Conservation (phyloP, 139 green algal genomes). For the Pseudopediastrum boryanum region DNA sequence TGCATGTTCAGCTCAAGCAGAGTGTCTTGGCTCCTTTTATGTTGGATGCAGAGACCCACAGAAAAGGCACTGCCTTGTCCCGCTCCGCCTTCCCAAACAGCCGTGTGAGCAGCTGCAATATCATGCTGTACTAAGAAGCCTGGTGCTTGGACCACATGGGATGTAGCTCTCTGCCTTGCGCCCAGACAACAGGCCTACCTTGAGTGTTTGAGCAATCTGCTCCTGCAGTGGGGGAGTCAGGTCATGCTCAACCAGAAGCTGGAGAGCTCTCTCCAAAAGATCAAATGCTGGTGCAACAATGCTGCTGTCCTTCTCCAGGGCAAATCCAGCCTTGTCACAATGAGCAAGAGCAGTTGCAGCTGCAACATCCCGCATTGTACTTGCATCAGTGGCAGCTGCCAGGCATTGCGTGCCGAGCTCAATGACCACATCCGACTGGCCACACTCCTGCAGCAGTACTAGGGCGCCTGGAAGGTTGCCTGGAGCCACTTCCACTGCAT, state of each 20-base stretch:
- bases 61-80: too few relatives aligned
- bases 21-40: too few relatives aligned
- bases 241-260: conserved; percentile 28
- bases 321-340: conserved; percentile 45
- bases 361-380: conserved; percentile 39
- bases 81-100: too few relatives aligned
- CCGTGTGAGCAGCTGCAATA: too few relatives aligned
- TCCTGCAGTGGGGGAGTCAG: conserved; percentile 47
- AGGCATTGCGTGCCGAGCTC: conserved; percentile 30
- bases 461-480: conserved; percentile 51
- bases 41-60: too few relatives aligned
- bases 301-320: conserved; percentile 12
- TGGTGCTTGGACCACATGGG: too few relatives aligned
- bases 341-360: conserved; percentile 44
- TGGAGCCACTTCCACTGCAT: conserved; percentile 36
- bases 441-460: conserved; percentile 55
- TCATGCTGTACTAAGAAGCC: too few relatives aligned
- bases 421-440: conserved; percentile 32
- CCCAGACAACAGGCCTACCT: too few relatives aligned
- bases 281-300: conserved; percentile 37
- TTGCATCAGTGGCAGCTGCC: not conserved
- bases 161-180: too few relatives aligned
- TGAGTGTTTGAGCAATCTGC: conserved; percentile 45
- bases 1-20: too few relatives aligned
- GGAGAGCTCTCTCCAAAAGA: conserved; percentile 45